Evolutionary conservation across 305 asterid species (phyloP), one percentile per base, ranked within the genome.

Genomic region (Fraxinus angustifolia): DNA sequence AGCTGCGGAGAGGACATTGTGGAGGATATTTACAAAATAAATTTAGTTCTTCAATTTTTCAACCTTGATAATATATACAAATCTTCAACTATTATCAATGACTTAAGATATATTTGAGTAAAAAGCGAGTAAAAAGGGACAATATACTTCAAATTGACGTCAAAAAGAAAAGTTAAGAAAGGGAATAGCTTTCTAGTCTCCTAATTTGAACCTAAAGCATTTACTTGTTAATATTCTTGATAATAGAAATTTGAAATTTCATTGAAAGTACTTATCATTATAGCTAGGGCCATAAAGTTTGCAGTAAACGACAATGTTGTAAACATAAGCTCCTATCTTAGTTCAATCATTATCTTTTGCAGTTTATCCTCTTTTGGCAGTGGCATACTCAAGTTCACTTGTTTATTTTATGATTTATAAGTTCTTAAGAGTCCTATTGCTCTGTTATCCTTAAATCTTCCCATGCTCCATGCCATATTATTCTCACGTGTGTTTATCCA

Each of bases 201-300:
- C 21, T 75, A n/a, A 75, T 17, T 75, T 10, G 60, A 75, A 28
- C 30, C 19, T 31, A 26, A 8, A 4, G 72, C 34, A 31, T 56
- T 77, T 11, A 78, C 16, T 65, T 35, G 53, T 56, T 28, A 19
- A 8, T n/a, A n/a, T 30, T 53, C 30, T 11, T 19, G 53, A 28
- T 16, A 68, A 14, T 48, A 26, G 78, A 79, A 48, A 42, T 17
- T n/a, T 28, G 71, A 72, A 42, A 7, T 8, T 17, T 34, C 16
- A 12, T 40, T 53, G 28, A 12, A 16, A 50, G 7, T 75, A 11
- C 78, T 75, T 70, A 33, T 6, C 33, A 50, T 77, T 77, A 23
- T 82, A 40, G 84, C 36, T 81, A 53, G 36, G 11, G 4, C 36
- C 38, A 56, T 17, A 58, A 67, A 45, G 71, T 62, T 16, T 36